phyloP scores from a whole-genome alignment of 371 early-diverging fungal genomes.

The Synchytrium microbalum region DNA sequence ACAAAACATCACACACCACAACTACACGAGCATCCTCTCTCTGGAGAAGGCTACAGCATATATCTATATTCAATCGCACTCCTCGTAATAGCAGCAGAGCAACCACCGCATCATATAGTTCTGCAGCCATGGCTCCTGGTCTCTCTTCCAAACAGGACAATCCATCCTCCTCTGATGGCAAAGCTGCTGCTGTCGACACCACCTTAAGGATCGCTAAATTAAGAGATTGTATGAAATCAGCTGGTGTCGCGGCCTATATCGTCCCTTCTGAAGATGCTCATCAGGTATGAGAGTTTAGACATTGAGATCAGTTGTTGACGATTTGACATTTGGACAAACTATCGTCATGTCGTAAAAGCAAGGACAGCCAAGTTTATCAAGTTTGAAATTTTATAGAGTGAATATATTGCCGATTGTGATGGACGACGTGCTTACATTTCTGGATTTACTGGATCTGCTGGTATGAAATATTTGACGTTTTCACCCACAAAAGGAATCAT shows the following conservation, averaged over 20 bases:
- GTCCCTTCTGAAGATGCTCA: constrained; percentile 95
- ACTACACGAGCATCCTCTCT: too few species aligned
- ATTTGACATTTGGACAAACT: constrained; percentile 6
- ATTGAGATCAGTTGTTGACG: constrained; percentile 9
- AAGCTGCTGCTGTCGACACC: not conserved
- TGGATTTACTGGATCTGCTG: constrained; percentile 97
- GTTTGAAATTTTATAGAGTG: constrained; percentile 60
- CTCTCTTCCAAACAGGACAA: not conserved
- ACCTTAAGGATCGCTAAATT: constrained; percentile 27
- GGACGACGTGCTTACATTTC: constrained; percentile 90
- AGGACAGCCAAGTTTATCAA: not conserved
- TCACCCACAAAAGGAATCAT: constrained; percentile 10
- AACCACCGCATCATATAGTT: not conserved
- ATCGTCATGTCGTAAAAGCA: not conserved
- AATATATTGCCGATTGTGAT: constrained; percentile 92
- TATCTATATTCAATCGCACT: too few species aligned
- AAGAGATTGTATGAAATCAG: constrained; percentile 61
- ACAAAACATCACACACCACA: too few species aligned
- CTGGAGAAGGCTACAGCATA: too few species aligned
- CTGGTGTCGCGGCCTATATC: constrained; percentile 73
- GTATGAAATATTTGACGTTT: constrained; percentile 36
- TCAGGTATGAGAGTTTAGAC: constrained; percentile 51
- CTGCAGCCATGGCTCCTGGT: not conserved
- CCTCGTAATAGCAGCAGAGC: too few species aligned
- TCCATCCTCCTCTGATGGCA: not conserved